Conservation (phyloP, 441 rosid species). For the Hura crepitans region DNA sequence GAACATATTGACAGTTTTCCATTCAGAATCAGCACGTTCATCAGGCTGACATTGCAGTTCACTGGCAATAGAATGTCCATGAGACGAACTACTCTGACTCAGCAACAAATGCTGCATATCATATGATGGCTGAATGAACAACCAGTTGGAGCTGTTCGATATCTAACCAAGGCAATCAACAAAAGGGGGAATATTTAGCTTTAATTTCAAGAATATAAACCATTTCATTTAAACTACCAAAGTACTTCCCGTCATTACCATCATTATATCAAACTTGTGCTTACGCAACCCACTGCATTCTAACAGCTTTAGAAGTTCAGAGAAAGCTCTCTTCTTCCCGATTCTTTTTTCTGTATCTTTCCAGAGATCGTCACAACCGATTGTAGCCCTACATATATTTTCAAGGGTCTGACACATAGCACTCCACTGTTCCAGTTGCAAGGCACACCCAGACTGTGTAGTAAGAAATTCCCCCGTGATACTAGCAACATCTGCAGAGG, state of each 20-base stretch:
- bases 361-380: slow-evolving; percentile 66
- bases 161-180: slow-evolving; percentile 36
- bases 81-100: slow-evolving; percentile 37
- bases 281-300: slow-evolving; percentile 72
- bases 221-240: slow-evolving; percentile 15
- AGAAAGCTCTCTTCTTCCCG: slow-evolving; percentile 72
- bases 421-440: slow-evolving; percentile 49
- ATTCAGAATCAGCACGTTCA: slow-evolving; percentile 40
- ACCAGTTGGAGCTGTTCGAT: slow-evolving; percentile 49
- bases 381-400: slow-evolving; percentile 40
- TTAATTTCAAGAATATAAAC: not conserved
- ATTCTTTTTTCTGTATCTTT: slow-evolving; percentile 48
- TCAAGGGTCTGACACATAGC: slow-evolving; percentile 50
- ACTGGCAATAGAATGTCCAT: slow-evolving; percentile 27
- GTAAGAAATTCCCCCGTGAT: slow-evolving; percentile 22
- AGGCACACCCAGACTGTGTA: slow-evolving; percentile 30
- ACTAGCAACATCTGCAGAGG: slow-evolving; percentile 40
- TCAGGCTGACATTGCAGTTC: slow-evolving; percentile 32
- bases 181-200: slow-evolving; percentile 15
- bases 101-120: slow-evolving; percentile 62
- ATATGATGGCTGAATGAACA: slow-evolving; percentile 72
- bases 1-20: slow-evolving; percentile 64
- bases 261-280: slow-evolving; percentile 64
- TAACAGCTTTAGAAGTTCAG: slow-evolving; percentile 73
- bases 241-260: slow-evolving; percentile 37